Evolutionary conservation across 2,329 filamentous ascomycete species (phyloP), one percentile per base, ranked within the genome.

Genomic region (Cladorrhinum sp.): DNA sequence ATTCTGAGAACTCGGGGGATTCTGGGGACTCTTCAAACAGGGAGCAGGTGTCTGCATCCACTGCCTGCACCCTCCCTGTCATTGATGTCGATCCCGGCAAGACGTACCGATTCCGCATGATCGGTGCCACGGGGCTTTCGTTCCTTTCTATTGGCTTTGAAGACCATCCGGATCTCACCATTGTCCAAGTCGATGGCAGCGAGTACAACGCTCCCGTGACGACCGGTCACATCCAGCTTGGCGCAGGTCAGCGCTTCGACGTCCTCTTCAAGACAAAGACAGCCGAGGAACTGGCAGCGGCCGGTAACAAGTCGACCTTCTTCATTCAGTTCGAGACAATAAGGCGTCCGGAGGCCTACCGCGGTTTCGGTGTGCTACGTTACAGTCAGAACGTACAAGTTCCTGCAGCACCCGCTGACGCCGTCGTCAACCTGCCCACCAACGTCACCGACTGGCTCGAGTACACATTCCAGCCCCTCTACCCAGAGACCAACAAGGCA

Each of bases 141-240:
- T 76, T 83, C 63, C 72, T 81, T 2, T 77, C 79, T 1, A 66
- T 86, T 2, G 84, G 75, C 0, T 80, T 89, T 46, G 83, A 87
- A 62, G 79, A 70, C 5, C 86, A 90, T 65, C 67, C 75, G 1
- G 73, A 80, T 9, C 69, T 89, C 42, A 79, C 78, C 0, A 76
- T 90, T 58, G 85, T 90, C 59, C 81, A 83, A 60, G 86, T 82
- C 0, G 87, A 89, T 64, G 82, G 82, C 62, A 80, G 79, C 14
- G 73, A 75, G 16, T 85, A 84, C 69, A 84, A 82, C 2, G 75
- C 79, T 66, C 79, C 80, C 0, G 73, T 76, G 18, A 65, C 67
- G 0, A 79, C 79, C 1, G 73, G 77, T 21, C 78, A 80, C 64
- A 74, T 88, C 57, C 84, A 87, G 66, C 66, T 88, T 4, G 79